phyloP scores from a whole-genome alignment of 2,329 filamentous ascomycete species.

The Chrysoporthe puriensis region DNA sequence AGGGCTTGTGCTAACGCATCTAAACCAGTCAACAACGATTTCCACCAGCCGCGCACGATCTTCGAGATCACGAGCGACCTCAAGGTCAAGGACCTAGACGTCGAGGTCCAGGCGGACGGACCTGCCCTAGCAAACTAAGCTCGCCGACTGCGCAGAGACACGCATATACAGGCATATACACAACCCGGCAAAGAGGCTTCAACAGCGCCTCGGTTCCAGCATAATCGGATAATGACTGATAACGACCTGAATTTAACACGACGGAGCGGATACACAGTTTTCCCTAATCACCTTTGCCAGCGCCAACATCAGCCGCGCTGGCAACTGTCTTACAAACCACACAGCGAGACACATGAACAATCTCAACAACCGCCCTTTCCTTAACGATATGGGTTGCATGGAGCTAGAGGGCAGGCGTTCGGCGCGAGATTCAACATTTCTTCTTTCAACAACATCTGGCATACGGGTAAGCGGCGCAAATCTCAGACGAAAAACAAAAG shows the following conservation, averaged over 20 bases:
- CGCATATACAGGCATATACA: background rate
- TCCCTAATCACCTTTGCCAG: conserved; percentile 25
- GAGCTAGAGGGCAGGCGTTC: conserved; percentile 33
- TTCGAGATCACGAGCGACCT: conserved; percentile 86
- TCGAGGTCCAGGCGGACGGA: conserved; percentile 37
- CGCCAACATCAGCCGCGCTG: background rate
- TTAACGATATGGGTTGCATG: conserved; percentile 41
- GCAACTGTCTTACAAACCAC: conserved; percentile 25
- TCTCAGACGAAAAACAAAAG: background rate
- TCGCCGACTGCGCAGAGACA: background rate
- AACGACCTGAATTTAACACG: conserved; percentile 32
- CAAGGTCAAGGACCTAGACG: conserved; percentile 66
- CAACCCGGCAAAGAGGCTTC: conserved; percentile 26
- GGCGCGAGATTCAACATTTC: conserved; percentile 30
- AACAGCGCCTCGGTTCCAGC: conserved; percentile 22
- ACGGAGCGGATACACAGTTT: conserved; percentile 29
- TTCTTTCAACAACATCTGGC: conserved; percentile 37
- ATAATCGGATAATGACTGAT: conserved; percentile 31
- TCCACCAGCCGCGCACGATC: conserved; percentile 80
- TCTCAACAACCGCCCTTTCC: conserved; percentile 25
- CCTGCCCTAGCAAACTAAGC: conserved; percentile 16
- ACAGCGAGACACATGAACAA: conserved; percentile 9
- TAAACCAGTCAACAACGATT: conserved; percentile 89
- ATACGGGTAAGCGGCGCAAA: background rate
- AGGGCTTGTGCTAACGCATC: background rate